These are phyloP conservation scores for Leptographium lundbergii DNA, from an alignment of 2,329 filamentous ascomycete genomes.

Conservation along the genomic window DNA sequence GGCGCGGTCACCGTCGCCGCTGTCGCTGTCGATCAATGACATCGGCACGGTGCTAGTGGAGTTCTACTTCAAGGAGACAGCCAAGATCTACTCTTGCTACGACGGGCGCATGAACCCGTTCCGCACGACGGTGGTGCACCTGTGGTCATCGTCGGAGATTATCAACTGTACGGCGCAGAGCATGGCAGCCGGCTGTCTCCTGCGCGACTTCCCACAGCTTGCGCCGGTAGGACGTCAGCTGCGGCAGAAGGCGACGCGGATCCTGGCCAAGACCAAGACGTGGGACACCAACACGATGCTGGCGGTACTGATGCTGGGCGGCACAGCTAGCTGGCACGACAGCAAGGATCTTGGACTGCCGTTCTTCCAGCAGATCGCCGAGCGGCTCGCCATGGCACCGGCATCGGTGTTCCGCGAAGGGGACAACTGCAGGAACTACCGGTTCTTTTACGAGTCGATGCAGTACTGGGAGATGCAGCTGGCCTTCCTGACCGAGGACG, in stretches of 20 bases:
- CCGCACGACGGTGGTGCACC: conserved; percentile 31
- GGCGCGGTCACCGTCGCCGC: not conserved
- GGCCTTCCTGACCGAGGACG: conserved; percentile 36
- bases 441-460: conserved; percentile 41
- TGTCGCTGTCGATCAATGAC: conserved; percentile 29
- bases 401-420: conserved; percentile 20
- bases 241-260: conserved; percentile 37
- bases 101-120: conserved; percentile 44
- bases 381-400: conserved; percentile 19
- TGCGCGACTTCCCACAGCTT: conserved; percentile 40
- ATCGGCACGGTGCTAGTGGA: conserved; percentile 39
- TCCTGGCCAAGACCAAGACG: conserved; percentile 30
- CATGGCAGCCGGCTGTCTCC: conserved; percentile 43
- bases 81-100: conserved; percentile 42
- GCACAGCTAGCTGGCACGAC: conserved; percentile 42
- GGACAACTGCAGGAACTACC: conserved; percentile 15
- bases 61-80: conserved; percentile 46
- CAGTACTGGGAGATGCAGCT: conserved; percentile 49
- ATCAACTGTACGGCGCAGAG: conserved; percentile 44
- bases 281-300: conserved; percentile 37
- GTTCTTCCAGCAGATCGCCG: conserved; percentile 34
- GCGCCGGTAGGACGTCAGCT: conserved; percentile 35
- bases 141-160: conserved; percentile 28
- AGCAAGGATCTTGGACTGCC: conserved; percentile 36
- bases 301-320: conserved; percentile 38